These are phyloP conservation scores for Fusarium graminum DNA, from an alignment of 2,329 filamentous ascomycete genomes.

Conservation along the genomic window DNA sequence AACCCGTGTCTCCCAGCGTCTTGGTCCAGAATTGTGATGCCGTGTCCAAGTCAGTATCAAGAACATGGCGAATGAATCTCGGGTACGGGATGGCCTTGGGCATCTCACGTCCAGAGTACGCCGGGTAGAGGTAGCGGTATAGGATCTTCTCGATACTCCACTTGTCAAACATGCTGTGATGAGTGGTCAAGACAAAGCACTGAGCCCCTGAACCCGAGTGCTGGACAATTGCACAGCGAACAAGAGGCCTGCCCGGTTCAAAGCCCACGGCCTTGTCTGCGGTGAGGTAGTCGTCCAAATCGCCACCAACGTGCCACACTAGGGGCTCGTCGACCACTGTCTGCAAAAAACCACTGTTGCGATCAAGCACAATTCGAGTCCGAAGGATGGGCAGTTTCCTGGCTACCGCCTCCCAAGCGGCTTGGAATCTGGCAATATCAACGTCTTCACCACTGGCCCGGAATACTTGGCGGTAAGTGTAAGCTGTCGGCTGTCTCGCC, in stretches of 20 bases:
- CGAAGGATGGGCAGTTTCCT: not conserved
- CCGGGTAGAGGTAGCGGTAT: constrained; percentile 5
- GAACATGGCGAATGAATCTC: not conserved
- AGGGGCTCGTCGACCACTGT: constrained; percentile 3
- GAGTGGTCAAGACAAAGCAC: constrained; percentile 9
- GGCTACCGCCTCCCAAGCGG: constrained; percentile 10
- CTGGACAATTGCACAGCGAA: not conserved
- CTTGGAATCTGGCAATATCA: not conserved
- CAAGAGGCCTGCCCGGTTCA: not conserved
- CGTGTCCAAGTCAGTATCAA: not conserved
- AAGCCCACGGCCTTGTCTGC: not conserved
- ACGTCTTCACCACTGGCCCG: not conserved
- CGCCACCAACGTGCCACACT: not conserved
- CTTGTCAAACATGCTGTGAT: constrained; percentile 12
- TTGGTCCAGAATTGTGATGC: not conserved
- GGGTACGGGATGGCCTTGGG: not conserved
- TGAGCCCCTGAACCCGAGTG: not conserved
- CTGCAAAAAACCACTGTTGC: not conserved
- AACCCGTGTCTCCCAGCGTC: not conserved
- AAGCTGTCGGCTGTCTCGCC: not conserved
- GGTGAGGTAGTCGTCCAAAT: not conserved
- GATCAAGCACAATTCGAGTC: not conserved
- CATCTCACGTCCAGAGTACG: not conserved
- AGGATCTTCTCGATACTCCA: constrained; percentile 10
- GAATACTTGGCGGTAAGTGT: not conserved